Conservation (phyloP, 129 eudicot species). For the Centrapalus pauciflorus region DNA sequence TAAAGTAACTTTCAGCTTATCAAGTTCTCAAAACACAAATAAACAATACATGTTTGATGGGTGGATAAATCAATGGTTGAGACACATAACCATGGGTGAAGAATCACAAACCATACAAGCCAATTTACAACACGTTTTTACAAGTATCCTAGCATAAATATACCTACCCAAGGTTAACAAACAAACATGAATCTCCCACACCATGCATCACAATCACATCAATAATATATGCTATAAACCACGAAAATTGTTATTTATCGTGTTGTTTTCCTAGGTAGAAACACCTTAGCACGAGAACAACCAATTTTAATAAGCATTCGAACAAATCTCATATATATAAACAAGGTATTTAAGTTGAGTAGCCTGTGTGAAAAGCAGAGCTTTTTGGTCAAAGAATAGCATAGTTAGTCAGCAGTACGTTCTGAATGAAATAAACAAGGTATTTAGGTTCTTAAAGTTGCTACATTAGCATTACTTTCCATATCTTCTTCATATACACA, state of each 20-base stretch:
- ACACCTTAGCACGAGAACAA: not conserved
- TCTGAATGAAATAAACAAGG: not conserved
- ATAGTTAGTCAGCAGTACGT: conserved; percentile 15
- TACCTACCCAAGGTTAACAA: conserved; percentile 1
- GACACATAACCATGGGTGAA: too few relatives aligned
- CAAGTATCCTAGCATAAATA: not conserved
- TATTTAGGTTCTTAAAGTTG: not conserved
- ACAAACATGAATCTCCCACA: not conserved
- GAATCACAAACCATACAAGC: not conserved
- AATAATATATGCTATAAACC: not conserved
- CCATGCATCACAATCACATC: not conserved
- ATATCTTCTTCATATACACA: conserved; percentile 92
- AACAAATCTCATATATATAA: not conserved
- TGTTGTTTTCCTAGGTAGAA: not conserved
- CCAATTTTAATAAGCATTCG: not conserved
- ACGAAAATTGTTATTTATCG: not conserved
- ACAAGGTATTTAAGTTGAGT: not conserved
- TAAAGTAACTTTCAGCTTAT: too few relatives aligned
- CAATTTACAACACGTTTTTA: not conserved
- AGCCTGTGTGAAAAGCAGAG: conserved; percentile 1
- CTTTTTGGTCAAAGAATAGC: conserved; percentile 7
- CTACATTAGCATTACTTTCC: conserved; percentile 77
- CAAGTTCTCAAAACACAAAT: too few relatives aligned
- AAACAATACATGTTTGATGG: too few relatives aligned
- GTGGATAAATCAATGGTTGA: too few relatives aligned